Conservation (phyloP, 331 rosid genomes). For the Acacia concinna region DNA sequence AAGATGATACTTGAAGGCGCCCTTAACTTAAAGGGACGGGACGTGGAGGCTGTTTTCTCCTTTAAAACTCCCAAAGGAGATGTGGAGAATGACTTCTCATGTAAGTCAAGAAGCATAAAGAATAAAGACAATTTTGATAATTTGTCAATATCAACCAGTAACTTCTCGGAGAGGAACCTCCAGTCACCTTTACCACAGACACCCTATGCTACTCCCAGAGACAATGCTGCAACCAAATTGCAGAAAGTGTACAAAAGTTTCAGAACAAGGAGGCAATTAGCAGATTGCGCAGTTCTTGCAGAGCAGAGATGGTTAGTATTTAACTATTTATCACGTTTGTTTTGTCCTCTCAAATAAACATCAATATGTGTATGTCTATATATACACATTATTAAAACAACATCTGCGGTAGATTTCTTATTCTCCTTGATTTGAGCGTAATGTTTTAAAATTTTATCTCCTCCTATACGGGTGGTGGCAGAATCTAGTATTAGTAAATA, state of each 20-base stretch:
- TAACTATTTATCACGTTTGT: background rate
- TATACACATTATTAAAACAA: background rate
- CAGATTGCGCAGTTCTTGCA: constrained; percentile 75
- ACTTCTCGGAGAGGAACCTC: constrained; percentile 38
- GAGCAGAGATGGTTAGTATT: constrained; percentile 76
- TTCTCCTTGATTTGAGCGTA: background rate
- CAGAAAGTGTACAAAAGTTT: constrained; percentile 80
- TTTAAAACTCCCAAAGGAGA: constrained; percentile 41
- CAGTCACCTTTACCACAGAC: constrained; percentile 30
- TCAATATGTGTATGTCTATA: background rate
- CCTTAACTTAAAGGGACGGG: constrained; percentile 40
- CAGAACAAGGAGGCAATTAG: constrained; percentile 65
- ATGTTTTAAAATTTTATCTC: background rate
- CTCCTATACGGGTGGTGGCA: background rate
- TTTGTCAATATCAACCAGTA: constrained; percentile 25
- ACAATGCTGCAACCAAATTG: constrained; percentile 58
- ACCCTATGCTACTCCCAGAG: constrained; percentile 9
- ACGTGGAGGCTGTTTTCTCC: constrained; percentile 40
- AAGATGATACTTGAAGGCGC: constrained; percentile 49
- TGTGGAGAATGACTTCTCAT: constrained; percentile 41
- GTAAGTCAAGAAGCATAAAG: constrained; percentile 35
- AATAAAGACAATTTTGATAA: constrained; percentile 29
- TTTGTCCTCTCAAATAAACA: background rate
- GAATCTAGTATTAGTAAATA: background rate
- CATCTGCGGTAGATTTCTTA: background rate